Base-by-base conservation (phyloP, 2,329 filamentous ascomycete species). In the Whalleya microplaca region DNA sequence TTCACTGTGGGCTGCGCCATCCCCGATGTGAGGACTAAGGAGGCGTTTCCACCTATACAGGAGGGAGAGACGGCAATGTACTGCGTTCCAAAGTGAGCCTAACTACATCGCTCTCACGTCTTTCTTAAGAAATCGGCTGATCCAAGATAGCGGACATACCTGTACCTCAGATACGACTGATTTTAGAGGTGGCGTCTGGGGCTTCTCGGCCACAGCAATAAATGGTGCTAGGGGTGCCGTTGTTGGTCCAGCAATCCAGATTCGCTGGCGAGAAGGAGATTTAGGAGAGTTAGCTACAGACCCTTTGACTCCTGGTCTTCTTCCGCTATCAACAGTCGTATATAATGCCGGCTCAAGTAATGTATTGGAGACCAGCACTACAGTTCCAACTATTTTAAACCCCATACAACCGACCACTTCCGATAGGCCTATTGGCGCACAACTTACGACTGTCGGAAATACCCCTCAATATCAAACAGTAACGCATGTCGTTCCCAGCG, bases 111-210 rank as follows among this genome's bases (percentile, higher is more conserved):
- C 18, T 19, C 44, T 51, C n/a, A n/a, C 4, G 4, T 27, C 9
- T n/a, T 10, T 18, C 8, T 10, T 29, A 6, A 10, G 3, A 6
- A 21, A 19, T 41, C 27, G 37, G 10, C 55, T 62, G n/a, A 63
- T 20, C 20, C n/a, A 19, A 21, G 4, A 7, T 45, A 73, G 68
- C 18, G 75, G 74, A 9, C 70, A 73, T 47, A 65, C 68, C 2
- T 78, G 76, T 58, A 75, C 75, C 2, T 73, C 74, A 1, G 76
- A 78, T 50, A 73, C 71, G 5, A 71, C 73, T 3, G 73, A 76
- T 51, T 76, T 72, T 47, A 70, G 70, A 2, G 74, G 74, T 7
- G 74, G 74, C 23, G 66, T 75, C 47, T 76, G 74, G 73, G 74
- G 73, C 5, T 70, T 71, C 41, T 44, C 12, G 20, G 48, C 44